A percentile compares a stretch with the other conserved stretches of the same genome.
phyloP scores from a whole-genome alignment of 2,329 filamentous ascomycete genomes.

The Hypoxylon sp. region DNA sequence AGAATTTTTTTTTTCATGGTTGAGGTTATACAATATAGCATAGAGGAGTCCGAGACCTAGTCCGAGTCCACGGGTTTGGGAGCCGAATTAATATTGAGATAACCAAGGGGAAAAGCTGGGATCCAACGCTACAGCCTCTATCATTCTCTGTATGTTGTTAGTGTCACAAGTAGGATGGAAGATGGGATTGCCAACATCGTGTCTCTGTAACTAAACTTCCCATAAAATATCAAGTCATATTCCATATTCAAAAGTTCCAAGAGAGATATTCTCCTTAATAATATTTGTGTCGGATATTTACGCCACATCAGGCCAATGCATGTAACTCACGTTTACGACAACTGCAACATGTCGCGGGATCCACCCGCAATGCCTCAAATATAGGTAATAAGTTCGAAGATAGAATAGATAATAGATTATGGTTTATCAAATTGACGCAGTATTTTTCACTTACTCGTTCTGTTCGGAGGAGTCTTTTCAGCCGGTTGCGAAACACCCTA shows the following conservation, averaged over 20 bases:
- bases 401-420: no score
- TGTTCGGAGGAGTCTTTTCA: background rate
- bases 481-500: background rate
- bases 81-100: slow-evolving; percentile 18
- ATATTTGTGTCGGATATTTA: no score
- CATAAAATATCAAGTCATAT: no score
- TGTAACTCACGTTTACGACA: background rate
- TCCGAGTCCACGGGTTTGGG: slow-evolving; percentile 25
- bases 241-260: no score
- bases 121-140: no score
- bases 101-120: slow-evolving; percentile 1
- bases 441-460: background rate
- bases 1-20: background rate
- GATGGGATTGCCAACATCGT: no score
- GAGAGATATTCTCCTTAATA: no score
- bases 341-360: no score
- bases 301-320: background rate
- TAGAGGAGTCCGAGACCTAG: background rate
- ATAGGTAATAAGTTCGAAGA: background rate
- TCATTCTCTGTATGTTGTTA: no score
- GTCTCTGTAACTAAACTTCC: no score
- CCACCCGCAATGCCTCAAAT: no score
- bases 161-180: no score
- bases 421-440: background rate
- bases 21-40: background rate